Conservation (phyloP, 257 asterid species). For the Salvia hispanica region DNA sequence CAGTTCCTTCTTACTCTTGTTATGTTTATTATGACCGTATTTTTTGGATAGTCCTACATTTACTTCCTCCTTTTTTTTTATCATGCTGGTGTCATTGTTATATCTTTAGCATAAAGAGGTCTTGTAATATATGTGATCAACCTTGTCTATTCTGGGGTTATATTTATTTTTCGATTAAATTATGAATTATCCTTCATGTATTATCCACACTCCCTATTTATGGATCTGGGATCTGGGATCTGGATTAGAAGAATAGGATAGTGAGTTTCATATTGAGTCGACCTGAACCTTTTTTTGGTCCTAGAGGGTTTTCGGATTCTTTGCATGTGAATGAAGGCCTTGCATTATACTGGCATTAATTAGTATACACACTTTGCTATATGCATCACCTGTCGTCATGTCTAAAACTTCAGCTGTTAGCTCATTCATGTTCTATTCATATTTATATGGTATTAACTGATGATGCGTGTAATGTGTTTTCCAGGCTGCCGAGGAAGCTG, state of each 20-base stretch:
- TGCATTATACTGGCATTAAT: neutral
- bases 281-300: conserved; percentile 11
- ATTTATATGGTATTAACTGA: conserved; percentile 10
- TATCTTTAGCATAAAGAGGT: conserved; percentile 6
- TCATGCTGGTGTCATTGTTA: neutral
- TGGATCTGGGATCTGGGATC: conserved; percentile 10
- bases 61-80: neutral
- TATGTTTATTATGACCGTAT: neutral
- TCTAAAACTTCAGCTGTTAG: conserved; percentile 7
- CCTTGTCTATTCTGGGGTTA: neutral
- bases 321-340: too few species aligned
- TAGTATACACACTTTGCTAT: neutral
- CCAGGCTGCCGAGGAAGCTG: conserved; percentile 98
- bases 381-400: conserved; percentile 14
- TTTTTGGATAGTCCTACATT: too few species aligned
- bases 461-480: conserved; percentile 36
- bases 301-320: neutral
- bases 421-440: neutral
- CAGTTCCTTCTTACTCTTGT: conserved; percentile 5
- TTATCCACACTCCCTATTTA: neutral
- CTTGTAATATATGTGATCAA: neutral
- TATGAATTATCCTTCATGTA: neutral
- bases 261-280: conserved; percentile 2
- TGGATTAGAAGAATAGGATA: neutral
- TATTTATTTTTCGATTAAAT: neutral